phyloP scores from a whole-genome alignment of 2,329 filamentous ascomycete genomes.

The Claviceps capensis region DNA sequence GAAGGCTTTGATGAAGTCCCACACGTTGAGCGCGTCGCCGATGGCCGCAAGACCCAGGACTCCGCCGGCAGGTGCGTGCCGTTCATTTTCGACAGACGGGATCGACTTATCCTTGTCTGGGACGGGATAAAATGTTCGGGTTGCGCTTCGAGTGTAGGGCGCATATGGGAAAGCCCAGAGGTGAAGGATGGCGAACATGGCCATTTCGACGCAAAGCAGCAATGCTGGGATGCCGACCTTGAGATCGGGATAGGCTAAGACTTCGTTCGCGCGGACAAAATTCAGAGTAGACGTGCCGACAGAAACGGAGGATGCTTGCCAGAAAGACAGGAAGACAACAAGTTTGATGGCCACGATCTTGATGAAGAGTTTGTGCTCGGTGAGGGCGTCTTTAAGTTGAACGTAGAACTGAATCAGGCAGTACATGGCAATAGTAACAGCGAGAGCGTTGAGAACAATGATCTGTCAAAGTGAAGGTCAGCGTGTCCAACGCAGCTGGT shows the following conservation, averaged over 20 bases:
- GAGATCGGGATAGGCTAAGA: conserved; percentile 59
- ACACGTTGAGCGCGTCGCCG: conserved; percentile 60
- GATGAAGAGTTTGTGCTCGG: conserved; percentile 56
- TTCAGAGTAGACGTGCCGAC: conserved; percentile 43
- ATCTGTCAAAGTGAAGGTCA: conserved; percentile 26
- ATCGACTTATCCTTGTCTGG: conserved; percentile 27
- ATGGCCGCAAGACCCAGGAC: conserved; percentile 51
- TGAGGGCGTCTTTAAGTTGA: conserved; percentile 56
- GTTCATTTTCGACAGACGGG: conserved; percentile 28
- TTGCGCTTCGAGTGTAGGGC: conserved; percentile 44
- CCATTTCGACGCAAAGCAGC: conserved; percentile 75
- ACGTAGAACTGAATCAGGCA: conserved; percentile 79
- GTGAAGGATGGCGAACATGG: conserved; percentile 63
- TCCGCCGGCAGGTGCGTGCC: conserved; percentile 46
- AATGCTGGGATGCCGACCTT: conserved; percentile 69
- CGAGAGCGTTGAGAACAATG: conserved; percentile 53
- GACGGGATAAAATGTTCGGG: conserved; percentile 32
- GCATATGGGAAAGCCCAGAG: conserved; percentile 71
- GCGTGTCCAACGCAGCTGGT: not conserved
- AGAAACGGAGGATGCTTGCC: conserved; percentile 51
- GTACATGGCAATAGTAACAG: conserved; percentile 77
- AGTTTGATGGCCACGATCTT: conserved; percentile 82
- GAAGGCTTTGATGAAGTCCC: conserved; percentile 72
- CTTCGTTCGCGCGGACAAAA: conserved; percentile 44
- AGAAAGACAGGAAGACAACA: conserved; percentile 84